Base-by-base conservation (phyloP, 345 rosid genomes). In the Eucalyptus regnans region DNA sequence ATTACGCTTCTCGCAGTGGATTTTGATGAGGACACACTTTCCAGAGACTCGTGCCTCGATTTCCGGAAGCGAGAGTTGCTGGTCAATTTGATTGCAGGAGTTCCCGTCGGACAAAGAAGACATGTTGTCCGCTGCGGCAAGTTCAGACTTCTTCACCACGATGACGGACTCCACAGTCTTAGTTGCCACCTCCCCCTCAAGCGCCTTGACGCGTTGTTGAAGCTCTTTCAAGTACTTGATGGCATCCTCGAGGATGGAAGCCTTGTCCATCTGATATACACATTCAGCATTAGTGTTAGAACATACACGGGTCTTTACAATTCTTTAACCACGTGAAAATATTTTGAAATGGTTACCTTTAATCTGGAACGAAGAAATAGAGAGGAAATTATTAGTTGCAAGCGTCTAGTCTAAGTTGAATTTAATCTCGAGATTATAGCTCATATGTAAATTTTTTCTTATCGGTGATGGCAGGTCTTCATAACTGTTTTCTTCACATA, bases 191-290 rank as follows among this genome's bases (percentile, higher is more conserved):
- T 93, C 92, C 58, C 93, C 94, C 71, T 96, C 96, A 4, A 97
- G 94, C 20, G 88, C 89, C 89, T 91, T 90, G 50, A 95, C 92
- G 25, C 93, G 96, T 87, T 93, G 97, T 91, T 95, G 96, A 43
- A 96, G 96, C 33, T 97, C 92, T 90, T 95, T 96, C 89, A 96
- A 13, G 89, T 93, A 92, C 90, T 94, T 93, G 60, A 93, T 93
- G 9, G 98, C 94, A 5, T 95, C 95, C 87, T 92, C 97, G 60
- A 97, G 96, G 76, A 97, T 90, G 9, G 99, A 93, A 31, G 96
- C 90, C 90, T 95, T 97, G 90, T 96, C 99, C 86, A 92, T 92
- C 98, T 97, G 91, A 9, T 51, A 80, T 44, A 14, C 9, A 37
- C n/a, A 31, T 23, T 50, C 7, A 37, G 2, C 14, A 68, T 48